phyloP scores from a whole-genome alignment of 352 stramenopile species.

The Globisporangium polare region DNA sequence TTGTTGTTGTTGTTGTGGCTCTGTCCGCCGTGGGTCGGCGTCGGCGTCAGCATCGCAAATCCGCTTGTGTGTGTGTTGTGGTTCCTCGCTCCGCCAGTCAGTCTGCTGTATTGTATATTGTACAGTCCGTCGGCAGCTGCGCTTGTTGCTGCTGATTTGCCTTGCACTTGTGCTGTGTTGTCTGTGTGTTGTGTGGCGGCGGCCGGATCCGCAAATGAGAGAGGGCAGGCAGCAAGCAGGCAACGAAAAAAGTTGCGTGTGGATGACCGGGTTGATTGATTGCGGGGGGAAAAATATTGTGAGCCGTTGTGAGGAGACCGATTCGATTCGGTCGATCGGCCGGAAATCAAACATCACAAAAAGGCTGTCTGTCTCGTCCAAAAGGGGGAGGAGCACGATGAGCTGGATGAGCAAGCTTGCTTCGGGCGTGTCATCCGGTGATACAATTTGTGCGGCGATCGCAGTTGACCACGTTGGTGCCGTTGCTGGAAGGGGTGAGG shows the following conservation, averaged over 20 bases:
- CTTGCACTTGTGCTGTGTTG: background rate
- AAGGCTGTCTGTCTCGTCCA: background rate
- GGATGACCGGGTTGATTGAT: background rate
- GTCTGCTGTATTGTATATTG: background rate
- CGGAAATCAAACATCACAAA: background rate
- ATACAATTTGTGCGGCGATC: background rate
- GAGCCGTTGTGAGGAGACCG: background rate
- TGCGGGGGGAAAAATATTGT: background rate
- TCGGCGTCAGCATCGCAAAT: slow-evolving; percentile 14
- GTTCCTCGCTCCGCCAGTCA: background rate
- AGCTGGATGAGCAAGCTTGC: background rate
- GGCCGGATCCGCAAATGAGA: slow-evolving; percentile 7
- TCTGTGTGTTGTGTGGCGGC: no score
- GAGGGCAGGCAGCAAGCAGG: background rate
- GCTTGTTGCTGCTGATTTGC: slow-evolving; percentile 3
- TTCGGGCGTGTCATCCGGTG: background rate
- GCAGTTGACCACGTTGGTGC: background rate
- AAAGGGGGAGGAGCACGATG: slow-evolving; percentile 1
- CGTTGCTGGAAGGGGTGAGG: background rate
- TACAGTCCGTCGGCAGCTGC: no score
- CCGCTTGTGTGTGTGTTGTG: background rate
- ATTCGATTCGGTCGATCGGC: background rate
- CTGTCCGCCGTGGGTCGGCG: background rate
- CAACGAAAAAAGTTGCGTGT: background rate
- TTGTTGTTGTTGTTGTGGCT: background rate